Conservation (phyloP, 805 yeast genomes). For the Teunomyces cretensis region DNA sequence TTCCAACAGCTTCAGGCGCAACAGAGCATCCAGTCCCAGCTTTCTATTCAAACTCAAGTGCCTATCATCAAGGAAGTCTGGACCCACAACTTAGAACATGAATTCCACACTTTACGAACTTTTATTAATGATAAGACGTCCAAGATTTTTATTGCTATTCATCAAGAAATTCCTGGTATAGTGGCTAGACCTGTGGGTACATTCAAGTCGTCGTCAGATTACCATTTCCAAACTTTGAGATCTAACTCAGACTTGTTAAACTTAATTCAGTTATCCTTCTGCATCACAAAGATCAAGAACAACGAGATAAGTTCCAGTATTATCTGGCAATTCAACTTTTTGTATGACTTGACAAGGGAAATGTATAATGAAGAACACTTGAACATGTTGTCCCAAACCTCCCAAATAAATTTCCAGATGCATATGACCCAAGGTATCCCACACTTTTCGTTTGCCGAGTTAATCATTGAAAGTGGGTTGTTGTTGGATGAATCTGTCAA, state of each 20-base stretch:
- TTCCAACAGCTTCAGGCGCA: slow-evolving; percentile 18
- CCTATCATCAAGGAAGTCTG: slow-evolving; percentile 72
- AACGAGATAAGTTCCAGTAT: slow-evolving; percentile 55
- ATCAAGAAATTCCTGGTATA: slow-evolving; percentile 94
- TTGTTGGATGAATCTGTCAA: slow-evolving; percentile 66
- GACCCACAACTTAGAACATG: slow-evolving; percentile 66
- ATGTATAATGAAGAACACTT: slow-evolving; percentile 88
- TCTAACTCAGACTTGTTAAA: slow-evolving; percentile 85
- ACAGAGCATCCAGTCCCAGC: slow-evolving; percentile 15
- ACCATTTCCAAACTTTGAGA: slow-evolving; percentile 93
- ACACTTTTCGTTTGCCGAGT: slow-evolving; percentile 76
- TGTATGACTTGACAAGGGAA: slow-evolving; percentile 70
- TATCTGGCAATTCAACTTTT: slow-evolving; percentile 97
- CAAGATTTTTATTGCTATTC: slow-evolving; percentile 59
- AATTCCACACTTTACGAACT: slow-evolving; percentile 60
- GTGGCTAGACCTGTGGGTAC: slow-evolving; percentile 95
- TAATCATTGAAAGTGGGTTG: slow-evolving; percentile 82
- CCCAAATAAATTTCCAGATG: slow-evolving; percentile 71
- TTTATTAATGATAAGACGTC: slow-evolving; percentile 51
- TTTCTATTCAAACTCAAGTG: slow-evolving; percentile 24
- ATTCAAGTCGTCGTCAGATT: slow-evolving; percentile 84
- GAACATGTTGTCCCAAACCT: slow-evolving; percentile 75
- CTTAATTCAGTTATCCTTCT: slow-evolving; percentile 68
- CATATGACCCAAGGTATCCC: slow-evolving; percentile 79
- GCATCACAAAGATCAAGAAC: slow-evolving; percentile 37